phyloP scores from a whole-genome alignment of 176 grass and related monocot species.

The Carex pumila region DNA sequence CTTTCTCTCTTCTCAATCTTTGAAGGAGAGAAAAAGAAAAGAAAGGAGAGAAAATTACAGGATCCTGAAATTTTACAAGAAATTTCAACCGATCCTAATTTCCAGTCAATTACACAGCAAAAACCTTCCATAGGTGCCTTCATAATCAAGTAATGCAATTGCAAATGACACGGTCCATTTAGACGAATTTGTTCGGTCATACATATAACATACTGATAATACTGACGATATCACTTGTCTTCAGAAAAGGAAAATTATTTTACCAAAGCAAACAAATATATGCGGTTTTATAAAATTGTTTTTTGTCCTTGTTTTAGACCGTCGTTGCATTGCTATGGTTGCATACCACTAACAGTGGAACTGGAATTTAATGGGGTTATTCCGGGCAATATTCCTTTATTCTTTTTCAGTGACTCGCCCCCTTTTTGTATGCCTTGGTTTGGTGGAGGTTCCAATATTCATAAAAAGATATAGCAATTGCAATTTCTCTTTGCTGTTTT shows the following conservation, averaged over 20 bases:
- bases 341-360: not conserved
- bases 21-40: too few species aligned
- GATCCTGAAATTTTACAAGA: too few species aligned
- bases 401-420: not conserved
- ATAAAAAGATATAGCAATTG: not conserved
- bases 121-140: too few species aligned
- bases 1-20: too few species aligned
- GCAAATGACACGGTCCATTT: not conserved
- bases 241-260: not conserved
- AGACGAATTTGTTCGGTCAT: not conserved
- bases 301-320: not conserved
- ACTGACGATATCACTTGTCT: not conserved
- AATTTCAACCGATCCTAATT: too few species aligned
- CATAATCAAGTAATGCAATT: not conserved
- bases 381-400: not conserved
- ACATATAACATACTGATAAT: not conserved
- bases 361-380: not conserved
- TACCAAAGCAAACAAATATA: not conserved
- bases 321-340: not conserved
- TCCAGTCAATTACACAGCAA: too few species aligned
- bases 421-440: not conserved
- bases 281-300: not conserved
- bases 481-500: too few species aligned
- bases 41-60: too few species aligned
- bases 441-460: not conserved